Evolutionary conservation across 2,329 filamentous ascomycete genomes (phyloP).

Genomic region (Cyanodermella asteris): DNA sequence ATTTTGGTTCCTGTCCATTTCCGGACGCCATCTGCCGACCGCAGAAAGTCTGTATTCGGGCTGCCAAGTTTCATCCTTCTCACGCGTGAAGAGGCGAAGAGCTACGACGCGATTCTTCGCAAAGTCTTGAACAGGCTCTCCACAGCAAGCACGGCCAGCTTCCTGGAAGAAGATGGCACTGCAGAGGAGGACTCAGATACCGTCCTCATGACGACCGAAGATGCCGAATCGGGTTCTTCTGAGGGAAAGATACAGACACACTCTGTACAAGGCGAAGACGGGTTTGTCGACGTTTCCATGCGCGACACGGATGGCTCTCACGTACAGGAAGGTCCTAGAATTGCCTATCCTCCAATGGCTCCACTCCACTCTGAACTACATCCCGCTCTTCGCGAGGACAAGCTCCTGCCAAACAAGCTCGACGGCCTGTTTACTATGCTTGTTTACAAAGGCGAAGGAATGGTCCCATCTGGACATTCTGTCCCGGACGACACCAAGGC

Average conservation of each 20-base stretch:
- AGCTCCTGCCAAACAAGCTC: no score
- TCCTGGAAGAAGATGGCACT: constrained; percentile 32
- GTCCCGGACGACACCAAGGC: no score
- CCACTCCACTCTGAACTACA: no score
- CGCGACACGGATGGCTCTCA: constrained; percentile 35
- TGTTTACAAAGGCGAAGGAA: no score
- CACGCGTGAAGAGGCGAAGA: constrained; percentile 46
- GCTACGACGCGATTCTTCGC: constrained; percentile 50
- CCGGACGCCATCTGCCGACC: no score
- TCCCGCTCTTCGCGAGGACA: neutral
- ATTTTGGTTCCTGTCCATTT: no score
- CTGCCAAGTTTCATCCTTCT: constrained; percentile 45
- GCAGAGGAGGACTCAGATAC: constrained; percentile 43
- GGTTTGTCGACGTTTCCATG: constrained; percentile 79
- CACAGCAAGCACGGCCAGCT: constrained; percentile 50
- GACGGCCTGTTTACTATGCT: neutral
- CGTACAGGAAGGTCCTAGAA: neutral
- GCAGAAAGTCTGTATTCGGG: constrained; percentile 16
- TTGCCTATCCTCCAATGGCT: constrained; percentile 1
- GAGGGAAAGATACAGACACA: constrained; percentile 51
- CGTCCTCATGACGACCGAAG: constrained; percentile 38
- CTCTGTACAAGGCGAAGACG: constrained; percentile 74
- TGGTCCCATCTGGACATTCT: no score
- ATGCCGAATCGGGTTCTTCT: constrained; percentile 42
- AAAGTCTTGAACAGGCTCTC: constrained; percentile 60